phyloP scores from a whole-genome alignment of 768 basidiomycete genomes.

The Astraeus odoratus region DNA sequence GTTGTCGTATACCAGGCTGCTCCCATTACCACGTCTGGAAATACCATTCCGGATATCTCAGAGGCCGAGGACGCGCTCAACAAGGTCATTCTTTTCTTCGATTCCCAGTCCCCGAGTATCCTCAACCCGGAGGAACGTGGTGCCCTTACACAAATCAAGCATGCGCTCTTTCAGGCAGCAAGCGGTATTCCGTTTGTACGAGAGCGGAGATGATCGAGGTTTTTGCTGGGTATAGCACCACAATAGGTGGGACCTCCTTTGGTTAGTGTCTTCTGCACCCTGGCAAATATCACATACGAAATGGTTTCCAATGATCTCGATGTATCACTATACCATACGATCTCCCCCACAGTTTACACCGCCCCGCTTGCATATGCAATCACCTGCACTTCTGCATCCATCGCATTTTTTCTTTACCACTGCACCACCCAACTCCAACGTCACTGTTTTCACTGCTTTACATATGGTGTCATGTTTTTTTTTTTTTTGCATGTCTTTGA shows the following conservation, averaged over 20 bases:
- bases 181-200: conserved; percentile 31
- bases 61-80: conserved; percentile 52
- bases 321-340: background rate
- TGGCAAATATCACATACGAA: background rate
- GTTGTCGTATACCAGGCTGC: conserved; percentile 28
- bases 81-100: conserved; percentile 47
- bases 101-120: conserved; percentile 30
- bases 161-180: conserved; percentile 44
- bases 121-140: conserved; percentile 32
- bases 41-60: conserved; percentile 31
- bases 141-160: conserved; percentile 42
- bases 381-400: background rate
- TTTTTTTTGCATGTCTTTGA: background rate
- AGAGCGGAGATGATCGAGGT: conserved; percentile 21
- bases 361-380: background rate
- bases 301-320: background rate
- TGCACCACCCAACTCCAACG: background rate
- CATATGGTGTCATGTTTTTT: background rate
- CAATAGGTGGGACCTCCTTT: background rate
- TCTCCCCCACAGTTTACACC: background rate
- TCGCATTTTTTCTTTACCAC: background rate
- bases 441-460: background rate
- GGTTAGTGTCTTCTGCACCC: background rate
- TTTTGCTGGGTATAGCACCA: background rate
- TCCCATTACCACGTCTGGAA: conserved; percentile 27